Conservation (phyloP, 306 rosid species). For the Pterocarpus macrocarpus region DNA sequence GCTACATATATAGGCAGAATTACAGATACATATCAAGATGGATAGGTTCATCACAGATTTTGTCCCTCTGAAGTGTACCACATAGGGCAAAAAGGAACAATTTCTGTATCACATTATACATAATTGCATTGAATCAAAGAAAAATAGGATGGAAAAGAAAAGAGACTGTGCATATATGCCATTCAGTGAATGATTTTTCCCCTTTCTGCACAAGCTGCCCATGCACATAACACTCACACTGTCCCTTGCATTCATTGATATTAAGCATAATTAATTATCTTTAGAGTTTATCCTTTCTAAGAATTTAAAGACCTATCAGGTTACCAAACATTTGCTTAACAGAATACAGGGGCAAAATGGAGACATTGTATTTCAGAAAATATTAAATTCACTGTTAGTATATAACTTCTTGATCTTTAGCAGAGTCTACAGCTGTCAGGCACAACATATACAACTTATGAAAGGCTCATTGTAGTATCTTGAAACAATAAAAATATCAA, state of each 20-base stretch:
- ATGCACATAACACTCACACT: conserved; percentile 17
- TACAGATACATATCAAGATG: conserved; percentile 5
- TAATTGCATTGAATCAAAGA: conserved; percentile 12
- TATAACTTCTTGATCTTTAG: conserved; percentile 12
- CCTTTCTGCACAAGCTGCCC: conserved; percentile 34
- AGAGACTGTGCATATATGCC: neutral
- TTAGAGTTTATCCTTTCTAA: conserved; percentile 25
- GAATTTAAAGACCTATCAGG: conserved; percentile 13
- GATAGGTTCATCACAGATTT: conserved; percentile 19
- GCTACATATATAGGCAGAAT: neutral
- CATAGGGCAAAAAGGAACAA: neutral
- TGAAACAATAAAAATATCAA: conserved; percentile 44
- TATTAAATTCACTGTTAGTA: neutral
- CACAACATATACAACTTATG: conserved; percentile 35
- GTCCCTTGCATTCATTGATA: conserved; percentile 8
- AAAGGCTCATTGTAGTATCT: conserved; percentile 42
- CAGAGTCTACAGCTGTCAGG: conserved; percentile 16
- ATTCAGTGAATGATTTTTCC: conserved; percentile 12
- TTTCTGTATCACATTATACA: conserved; percentile 28
- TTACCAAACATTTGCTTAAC: conserved; percentile 19
- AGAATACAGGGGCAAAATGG: conserved; percentile 25
- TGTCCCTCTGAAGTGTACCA: conserved; percentile 28
- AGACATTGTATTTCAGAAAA: conserved; percentile 22
- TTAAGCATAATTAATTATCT: conserved; percentile 21
- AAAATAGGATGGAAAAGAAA: conserved; percentile 11